These are phyloP conservation scores for Xylariaceae sp. DNA, from an alignment of 2,329 filamentous ascomycete genomes.

Conservation along the genomic window DNA sequence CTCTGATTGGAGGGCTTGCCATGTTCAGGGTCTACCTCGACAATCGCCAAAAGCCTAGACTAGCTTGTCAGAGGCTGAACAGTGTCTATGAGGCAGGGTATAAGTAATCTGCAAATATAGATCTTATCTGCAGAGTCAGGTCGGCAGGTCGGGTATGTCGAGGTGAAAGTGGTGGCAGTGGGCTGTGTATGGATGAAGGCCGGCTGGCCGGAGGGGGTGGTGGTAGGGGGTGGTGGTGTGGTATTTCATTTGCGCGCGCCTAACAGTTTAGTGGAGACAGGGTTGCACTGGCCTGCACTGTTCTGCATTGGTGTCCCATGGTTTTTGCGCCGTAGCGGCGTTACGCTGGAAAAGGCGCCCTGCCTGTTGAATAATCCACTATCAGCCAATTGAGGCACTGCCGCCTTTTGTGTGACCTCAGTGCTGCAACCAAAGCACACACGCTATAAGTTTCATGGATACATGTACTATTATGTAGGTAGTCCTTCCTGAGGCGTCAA, in stretches of 20 bases:
- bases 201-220: neutral
- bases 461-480: constrained; percentile 8
- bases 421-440: constrained; percentile 14
- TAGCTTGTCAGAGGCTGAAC: constrained; percentile 15
- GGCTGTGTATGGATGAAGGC: constrained; percentile 16
- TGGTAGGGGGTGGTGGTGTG: neutral
- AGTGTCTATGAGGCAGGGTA: constrained; percentile 6
- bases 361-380: neutral
- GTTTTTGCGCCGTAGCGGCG: no score
- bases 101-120: constrained; percentile 23
- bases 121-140: constrained; percentile 11
- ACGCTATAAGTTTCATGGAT: constrained; percentile 16
- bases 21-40: constrained; percentile 21
- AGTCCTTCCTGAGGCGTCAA: constrained; percentile 2
- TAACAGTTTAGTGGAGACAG: constrained; percentile 9
- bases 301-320: neutral
- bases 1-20: constrained; percentile 28
- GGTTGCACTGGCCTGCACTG: constrained; percentile 1
- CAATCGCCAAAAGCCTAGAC: constrained; percentile 14
- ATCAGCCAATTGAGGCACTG: constrained; percentile 8
- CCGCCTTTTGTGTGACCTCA: constrained; percentile 17
- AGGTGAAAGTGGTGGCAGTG: neutral
- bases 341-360: neutral
- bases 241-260: constrained; percentile 30
- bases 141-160: neutral